Evolutionary conservation across 148 eudicot species (phyloP).

Genomic region (Suaeda aralocaspica): DNA sequence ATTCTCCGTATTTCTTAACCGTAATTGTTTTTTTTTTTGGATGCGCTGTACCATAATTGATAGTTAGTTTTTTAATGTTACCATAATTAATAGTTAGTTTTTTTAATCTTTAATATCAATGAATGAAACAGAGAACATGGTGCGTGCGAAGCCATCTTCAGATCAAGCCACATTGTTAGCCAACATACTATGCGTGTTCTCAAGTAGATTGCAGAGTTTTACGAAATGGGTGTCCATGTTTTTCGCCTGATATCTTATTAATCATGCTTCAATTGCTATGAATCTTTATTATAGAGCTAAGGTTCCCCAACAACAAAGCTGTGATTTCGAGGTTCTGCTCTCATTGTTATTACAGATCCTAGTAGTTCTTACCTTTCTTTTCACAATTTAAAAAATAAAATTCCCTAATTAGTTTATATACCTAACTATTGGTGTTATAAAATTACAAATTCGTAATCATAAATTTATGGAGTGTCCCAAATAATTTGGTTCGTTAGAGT

Average conservation of each 20-base stretch:
- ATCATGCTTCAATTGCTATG: constrained; percentile 77
- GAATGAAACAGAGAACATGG: constrained; percentile 62
- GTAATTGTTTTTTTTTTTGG: too few relatives aligned
- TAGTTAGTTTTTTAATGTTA: too few relatives aligned
- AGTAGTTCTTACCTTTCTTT: constrained; percentile 33
- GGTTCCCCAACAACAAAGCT: constrained; percentile 60
- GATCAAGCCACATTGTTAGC: constrained; percentile 30
- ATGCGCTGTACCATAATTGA: too few relatives aligned
- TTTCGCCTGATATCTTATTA: constrained; percentile 54
- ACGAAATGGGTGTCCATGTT: constrained; percentile 47
- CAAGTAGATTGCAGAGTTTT: constrained; percentile 61
- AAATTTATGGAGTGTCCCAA: too few relatives aligned
- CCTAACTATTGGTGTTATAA: too few relatives aligned
- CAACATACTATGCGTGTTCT: constrained; percentile 69
- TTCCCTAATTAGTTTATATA: too few relatives aligned
- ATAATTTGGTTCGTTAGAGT: too few relatives aligned
- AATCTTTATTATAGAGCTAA: constrained; percentile 61
- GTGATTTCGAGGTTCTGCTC: constrained; percentile 63
- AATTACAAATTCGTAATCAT: too few relatives aligned
- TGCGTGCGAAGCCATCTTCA: constrained; percentile 84
- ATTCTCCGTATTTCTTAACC: too few relatives aligned
- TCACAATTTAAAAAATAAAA: not conserved
- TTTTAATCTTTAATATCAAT: not conserved
- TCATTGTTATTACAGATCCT: constrained; percentile 56
- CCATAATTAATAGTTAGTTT: too few relatives aligned